Evolutionary conservation across 305 asterid genomes (phyloP), one percentile per base, ranked within the genome.

Genomic region (Solanum hybrid): DNA sequence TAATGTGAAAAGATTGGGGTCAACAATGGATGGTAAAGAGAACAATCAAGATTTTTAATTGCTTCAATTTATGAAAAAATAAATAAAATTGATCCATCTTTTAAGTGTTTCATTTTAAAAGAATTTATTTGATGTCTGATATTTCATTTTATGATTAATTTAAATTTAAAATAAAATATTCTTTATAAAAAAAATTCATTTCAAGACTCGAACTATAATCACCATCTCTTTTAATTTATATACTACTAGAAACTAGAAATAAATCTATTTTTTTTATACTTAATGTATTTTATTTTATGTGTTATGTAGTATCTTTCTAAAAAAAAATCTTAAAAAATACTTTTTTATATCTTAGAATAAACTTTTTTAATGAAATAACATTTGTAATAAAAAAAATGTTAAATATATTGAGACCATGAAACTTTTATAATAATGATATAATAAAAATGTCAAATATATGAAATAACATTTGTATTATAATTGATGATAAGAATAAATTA

Each of bases 1-100:
- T 69, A 36, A 51, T 88, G 82, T 71, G 82, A 89, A 89, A 89
- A 33, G 82, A 77, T 33, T 46, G 26, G 37, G 90, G 92, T 91
- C 90, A 90, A 90, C 61, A 79, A 79, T 36, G 31, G 57, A 36
- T 79, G 57, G 86, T 79, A 20, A 77, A 79, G 22, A 79, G 16
- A 79, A n/a, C 86, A 79, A 34, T 11, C 61, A 36, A n/a, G 33
- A 36, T 78, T 78, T 34, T 34, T 3, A 34, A 34, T 77, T 77
- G 83, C 28, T 77, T 78, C 85, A 35, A 11, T 35, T 78, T 35
- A 78, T 78, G 6, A n/a, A 22, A 35, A 34, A 33, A 16, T 18
- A 78, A 35, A 34, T 61, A 5, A 79, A 79, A 79, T 20, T 20
- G 46, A 5, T 22, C 46, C 28, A 77, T 77, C 29, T 78, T 20